Percentiles rank a stretch among this genome's conserved stretches.
Conservation (phyloP, 495 filamentous ascomycete genomes). For the Durotheca rogersii region DNA sequence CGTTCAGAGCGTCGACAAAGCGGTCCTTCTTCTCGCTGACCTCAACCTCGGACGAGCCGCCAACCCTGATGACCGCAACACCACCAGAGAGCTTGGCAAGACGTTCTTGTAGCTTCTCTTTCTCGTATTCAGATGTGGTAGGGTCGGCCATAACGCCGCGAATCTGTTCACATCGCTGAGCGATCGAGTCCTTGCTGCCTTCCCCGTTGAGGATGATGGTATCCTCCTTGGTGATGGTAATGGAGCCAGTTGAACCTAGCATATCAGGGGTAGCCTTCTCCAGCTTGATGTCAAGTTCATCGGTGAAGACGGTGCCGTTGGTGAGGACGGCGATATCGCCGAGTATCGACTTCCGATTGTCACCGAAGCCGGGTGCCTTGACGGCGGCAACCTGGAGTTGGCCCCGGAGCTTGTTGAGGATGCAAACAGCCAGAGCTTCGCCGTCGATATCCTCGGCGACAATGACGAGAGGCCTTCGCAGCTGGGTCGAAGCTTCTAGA, state of each 20-base stretch:
- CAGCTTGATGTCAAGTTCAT: constrained; percentile 97
- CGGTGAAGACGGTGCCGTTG: constrained; percentile 95
- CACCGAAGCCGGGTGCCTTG: constrained; percentile 98
- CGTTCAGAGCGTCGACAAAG: constrained; percentile 96
- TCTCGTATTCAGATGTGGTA: constrained; percentile 95
- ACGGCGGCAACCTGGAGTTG: constrained; percentile 98
- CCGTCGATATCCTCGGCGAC: constrained; percentile 99
- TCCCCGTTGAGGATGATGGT: constrained; percentile 98
- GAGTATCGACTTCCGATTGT: constrained; percentile 99
- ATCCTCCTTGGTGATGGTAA: constrained; percentile 99
- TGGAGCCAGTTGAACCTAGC: constrained; percentile 94
- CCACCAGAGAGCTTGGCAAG: constrained; percentile 98
- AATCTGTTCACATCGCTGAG: constrained; percentile 98
- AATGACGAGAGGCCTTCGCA: constrained; percentile 94
- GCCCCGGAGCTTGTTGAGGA: constrained; percentile 98
- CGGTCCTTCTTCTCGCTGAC: constrained; percentile 99
- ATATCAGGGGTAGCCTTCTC: constrained; percentile 95
- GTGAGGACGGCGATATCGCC: constrained; percentile 94
- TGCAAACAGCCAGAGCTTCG: constrained; percentile 96
- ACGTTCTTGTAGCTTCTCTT: constrained; percentile 99
- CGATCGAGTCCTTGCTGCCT: constrained; percentile 89
- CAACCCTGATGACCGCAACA: constrained; percentile 99
- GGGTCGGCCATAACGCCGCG: constrained; percentile 94
- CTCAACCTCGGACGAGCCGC: constrained; percentile 95
- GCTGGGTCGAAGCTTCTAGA: constrained; percentile 92